A percentile compares a stretch with the other conserved stretches of the same genome.
These are phyloP conservation scores for Suillus clintonianus DNA, from an alignment of 768 basidiomycete species.

Conservation along the genomic window DNA sequence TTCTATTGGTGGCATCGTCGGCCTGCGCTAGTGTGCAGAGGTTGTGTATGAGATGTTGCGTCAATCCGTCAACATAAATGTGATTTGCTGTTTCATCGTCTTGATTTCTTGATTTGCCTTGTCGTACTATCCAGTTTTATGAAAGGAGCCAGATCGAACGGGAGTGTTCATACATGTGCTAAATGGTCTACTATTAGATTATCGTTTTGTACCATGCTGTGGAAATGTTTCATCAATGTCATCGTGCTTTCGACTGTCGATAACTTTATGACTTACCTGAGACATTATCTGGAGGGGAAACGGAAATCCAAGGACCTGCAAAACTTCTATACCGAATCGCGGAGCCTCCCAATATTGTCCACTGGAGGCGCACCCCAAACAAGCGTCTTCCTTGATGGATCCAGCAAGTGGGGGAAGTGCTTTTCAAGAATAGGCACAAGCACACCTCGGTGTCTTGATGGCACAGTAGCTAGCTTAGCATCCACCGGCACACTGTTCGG, in stretches of 20 bases:
- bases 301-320: not conserved
- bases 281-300: not conserved
- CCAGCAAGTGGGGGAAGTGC: conserved; percentile 52
- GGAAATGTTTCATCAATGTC: not conserved
- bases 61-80: conserved; percentile 1
- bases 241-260: not conserved
- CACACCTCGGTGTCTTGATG: conserved; percentile 41
- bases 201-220: not conserved
- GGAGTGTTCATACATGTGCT: conserved; percentile 1
- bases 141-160: conserved; percentile 7
- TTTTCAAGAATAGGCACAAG: conserved; percentile 44
- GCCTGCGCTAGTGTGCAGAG: conserved; percentile 68
- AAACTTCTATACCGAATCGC: conserved; percentile 20
- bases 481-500: not conserved
- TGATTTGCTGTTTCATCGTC: not conserved
- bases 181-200: conserved; percentile 8
- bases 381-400: conserved; percentile 62
- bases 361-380: conserved; percentile 76
- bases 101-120: conserved; percentile 1
- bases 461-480: not conserved
- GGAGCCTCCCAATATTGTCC: conserved; percentile 56
- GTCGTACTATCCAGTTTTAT: not conserved
- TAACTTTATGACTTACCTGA: not conserved
- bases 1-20: conserved; percentile 19
- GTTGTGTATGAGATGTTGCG: conserved; percentile 42